Conservation (phyloP, 495 filamentous ascomycete genomes). For the Talaromyces nanjingensis region DNA sequence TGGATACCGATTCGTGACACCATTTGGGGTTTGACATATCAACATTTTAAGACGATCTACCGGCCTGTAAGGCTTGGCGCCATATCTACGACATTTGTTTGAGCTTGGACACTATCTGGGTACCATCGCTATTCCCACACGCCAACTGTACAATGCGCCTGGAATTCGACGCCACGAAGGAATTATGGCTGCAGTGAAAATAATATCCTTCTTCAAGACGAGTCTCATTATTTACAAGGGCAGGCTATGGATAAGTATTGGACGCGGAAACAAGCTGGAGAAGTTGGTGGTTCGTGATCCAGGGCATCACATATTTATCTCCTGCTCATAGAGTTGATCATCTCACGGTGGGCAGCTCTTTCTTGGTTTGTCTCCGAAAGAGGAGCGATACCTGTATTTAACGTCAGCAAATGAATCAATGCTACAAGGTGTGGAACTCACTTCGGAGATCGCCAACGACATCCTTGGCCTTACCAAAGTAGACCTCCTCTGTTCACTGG, state of each 20-base stretch:
- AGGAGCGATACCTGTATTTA: constrained; percentile 54
- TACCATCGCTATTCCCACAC: neutral
- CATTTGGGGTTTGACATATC: neutral
- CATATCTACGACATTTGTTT: neutral
- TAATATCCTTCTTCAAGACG: neutral
- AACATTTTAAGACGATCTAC: neutral
- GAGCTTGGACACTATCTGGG: neutral
- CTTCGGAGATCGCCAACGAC: constrained; percentile 96
- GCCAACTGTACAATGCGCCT: neutral
- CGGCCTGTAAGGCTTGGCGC: neutral
- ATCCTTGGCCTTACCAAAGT: constrained; percentile 99
- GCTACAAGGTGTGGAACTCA: constrained; percentile 28
- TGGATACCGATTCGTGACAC: constrained; percentile 30
- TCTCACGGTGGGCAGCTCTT: constrained; percentile 78
- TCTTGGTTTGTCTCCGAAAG: constrained; percentile 84
- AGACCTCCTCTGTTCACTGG: constrained; percentile 70
- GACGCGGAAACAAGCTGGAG: neutral
- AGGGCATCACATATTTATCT: neutral
- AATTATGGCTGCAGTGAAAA: neutral
- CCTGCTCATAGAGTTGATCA: constrained; percentile 57
- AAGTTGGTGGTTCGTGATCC: neutral
- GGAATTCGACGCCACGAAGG: neutral
- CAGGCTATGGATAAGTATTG: neutral
- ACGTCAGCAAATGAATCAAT: neutral
- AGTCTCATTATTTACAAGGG: neutral